Base-by-base conservation (phyloP, 805 yeast species). In the Priceomyces fermenticarens region DNA sequence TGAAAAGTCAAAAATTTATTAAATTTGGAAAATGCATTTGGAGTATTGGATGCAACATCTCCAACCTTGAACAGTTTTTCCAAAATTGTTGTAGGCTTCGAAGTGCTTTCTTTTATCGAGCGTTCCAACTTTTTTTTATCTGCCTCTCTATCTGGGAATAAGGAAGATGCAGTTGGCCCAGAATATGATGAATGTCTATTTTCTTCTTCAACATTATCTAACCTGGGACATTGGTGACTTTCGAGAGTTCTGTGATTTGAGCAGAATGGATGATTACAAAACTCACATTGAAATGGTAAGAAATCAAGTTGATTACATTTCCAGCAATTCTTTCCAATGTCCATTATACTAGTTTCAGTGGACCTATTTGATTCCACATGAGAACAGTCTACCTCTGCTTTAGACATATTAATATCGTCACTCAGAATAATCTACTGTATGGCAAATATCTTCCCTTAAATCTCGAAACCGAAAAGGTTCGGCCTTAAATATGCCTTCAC, bases 241-340 rank as follows among this genome's bases (percentile, higher is more conserved):
- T 57, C 67, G 27, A 56, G 43, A 11, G 54, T 51, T 33, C 82
- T 51, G 52, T 80, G 86, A 32, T 72, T 69, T 8, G 72, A 63
- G 51, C 86, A 80, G 49, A 56, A 80, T 2, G 67, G 58, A 16
- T 53, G 48, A 9, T 67, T 52, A 51, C 81, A 76, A 38, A 64
- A 67, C 32, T 72, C 73, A 53, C 86, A 81, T 12, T 57, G 57
- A 52, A 70, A 80, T 12, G 86, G 86, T 23, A 81, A 60, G 47
- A 80, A 81, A 53, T 81, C 86, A 5, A 79, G 60, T 45, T 64
- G 67, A 35, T 70, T 62, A 53, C 86, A 81, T 12, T 69, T 60
- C 20, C 56, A 50, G 55, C 86, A 81, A 50, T 78, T 77, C 42
- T 71, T 58, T n/a, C 86, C 86, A 4, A 81, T 70, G 36, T 81